Percentiles rank a stretch among this genome's conserved stretches.
Conservation (phyloP, 345 rosid species). For the Lepidium africanum region DNA sequence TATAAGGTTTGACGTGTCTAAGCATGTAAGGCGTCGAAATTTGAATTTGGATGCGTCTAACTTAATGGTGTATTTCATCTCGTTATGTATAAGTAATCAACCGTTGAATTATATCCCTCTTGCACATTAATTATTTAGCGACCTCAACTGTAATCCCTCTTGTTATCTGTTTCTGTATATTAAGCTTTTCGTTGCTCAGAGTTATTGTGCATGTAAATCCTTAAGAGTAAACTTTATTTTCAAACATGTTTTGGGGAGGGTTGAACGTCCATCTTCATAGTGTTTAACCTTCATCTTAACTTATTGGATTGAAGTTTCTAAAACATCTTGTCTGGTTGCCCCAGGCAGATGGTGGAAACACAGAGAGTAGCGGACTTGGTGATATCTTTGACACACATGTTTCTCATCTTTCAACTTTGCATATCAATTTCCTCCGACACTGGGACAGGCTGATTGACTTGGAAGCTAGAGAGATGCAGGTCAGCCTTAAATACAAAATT, state of each 20-base stretch:
- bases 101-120: neutral
- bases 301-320: neutral
- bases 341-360: constrained; percentile 87
- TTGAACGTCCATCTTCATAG: constrained; percentile 3
- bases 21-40: neutral
- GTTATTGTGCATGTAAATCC: neutral
- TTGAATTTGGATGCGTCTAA: neutral
- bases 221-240: neutral
- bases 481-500: constrained; percentile 16
- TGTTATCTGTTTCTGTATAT: neutral
- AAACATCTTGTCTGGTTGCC: constrained; percentile 18
- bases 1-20: neutral
- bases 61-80: neutral
- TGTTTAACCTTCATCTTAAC: constrained; percentile 7
- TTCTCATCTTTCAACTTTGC: constrained; percentile 61
- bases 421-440: constrained; percentile 52
- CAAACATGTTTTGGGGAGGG: neutral
- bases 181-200: neutral
- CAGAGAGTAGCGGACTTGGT: constrained; percentile 73
- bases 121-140: neutral
- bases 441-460: constrained; percentile 85
- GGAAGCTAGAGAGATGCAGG: constrained; percentile 91
- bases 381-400: constrained; percentile 62
- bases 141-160: neutral
- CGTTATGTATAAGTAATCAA: neutral